phyloP scores from a whole-genome alignment of 1,284 basidiomycete genomes.

The Ceratobasidium sp. region DNA sequence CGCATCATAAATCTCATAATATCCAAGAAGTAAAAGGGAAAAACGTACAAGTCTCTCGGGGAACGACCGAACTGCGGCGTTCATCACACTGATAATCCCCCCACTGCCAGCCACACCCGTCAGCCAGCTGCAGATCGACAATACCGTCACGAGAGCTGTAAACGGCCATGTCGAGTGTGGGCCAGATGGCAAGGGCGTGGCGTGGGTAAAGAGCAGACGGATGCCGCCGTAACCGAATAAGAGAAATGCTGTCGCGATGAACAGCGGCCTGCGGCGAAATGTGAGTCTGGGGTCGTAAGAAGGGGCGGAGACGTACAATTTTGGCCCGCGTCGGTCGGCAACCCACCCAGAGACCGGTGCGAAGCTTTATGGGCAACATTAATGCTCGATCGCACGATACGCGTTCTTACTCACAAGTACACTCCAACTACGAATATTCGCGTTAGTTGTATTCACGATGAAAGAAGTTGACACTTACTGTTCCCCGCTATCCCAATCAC shows the following conservation, averaged over 20 bases:
- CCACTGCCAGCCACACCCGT: constrained; percentile 43
- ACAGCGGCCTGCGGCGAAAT: constrained; percentile 50
- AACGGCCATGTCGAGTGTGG: constrained; percentile 14
- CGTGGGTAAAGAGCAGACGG: constrained; percentile 66
- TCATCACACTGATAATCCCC: constrained; percentile 55
- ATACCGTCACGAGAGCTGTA: background rate
- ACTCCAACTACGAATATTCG: constrained; percentile 24
- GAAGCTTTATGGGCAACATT: constrained; percentile 68
- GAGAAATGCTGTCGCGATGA: constrained; percentile 63
- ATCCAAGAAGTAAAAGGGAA: background rate
- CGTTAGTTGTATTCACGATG: background rate
- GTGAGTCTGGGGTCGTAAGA: constrained; percentile 55
- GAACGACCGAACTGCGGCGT: constrained; percentile 57
- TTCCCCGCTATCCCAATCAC: constrained; percentile 62
- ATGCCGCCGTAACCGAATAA: constrained; percentile 75
- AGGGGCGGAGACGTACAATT: constrained; percentile 55
- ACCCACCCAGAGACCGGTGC: constrained; percentile 76
- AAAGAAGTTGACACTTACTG: constrained; percentile 1
- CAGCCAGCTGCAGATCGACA: constrained; percentile 33
- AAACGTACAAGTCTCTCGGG: constrained; percentile 52
- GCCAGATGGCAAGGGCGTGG: constrained; percentile 49
- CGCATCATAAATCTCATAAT: background rate
- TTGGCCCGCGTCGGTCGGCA: constrained; percentile 74
- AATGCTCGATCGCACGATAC: background rate
- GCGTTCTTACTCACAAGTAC: constrained; percentile 56